Evolutionary conservation across 164 flowering plant genomes (phyloP).

Genomic region (Litsea cubeba): DNA sequence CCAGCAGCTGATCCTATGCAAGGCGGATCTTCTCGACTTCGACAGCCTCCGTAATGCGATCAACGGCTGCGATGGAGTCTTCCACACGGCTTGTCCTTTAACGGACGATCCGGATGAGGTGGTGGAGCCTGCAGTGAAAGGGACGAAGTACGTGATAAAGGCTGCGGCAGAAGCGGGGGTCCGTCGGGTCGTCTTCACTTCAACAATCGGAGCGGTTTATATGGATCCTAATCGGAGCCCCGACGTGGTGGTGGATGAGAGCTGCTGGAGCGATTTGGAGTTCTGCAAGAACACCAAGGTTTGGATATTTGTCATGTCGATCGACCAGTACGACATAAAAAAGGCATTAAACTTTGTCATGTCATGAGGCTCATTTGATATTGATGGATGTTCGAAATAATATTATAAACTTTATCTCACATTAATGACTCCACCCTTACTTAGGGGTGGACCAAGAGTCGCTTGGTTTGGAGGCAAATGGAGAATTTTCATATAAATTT

Average conservation of each 20-base stretch:
- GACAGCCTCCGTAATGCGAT: conserved; percentile 62
- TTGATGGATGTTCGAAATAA: no score
- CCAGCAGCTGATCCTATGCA: conserved; percentile 59
- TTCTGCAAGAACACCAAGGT: conserved; percentile 95
- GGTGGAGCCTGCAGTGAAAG: conserved; percentile 89
- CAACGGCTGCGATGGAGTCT: conserved; percentile 80
- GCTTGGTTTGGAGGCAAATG: no score
- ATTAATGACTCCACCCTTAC: no score
- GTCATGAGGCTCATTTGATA: no score
- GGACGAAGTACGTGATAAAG: conserved; percentile 67
- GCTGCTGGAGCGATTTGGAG: conserved; percentile 95
- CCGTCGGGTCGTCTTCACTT: conserved; percentile 79
- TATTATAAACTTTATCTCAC: no score
- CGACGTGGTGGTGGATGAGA: conserved; percentile 76
- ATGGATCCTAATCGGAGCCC: conserved; percentile 83
- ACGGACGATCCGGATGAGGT: conserved; percentile 90
- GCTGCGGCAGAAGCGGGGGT: conserved; percentile 80
- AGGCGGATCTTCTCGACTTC: conserved; percentile 75
- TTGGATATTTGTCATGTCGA: background rate
- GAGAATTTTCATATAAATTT: no score
- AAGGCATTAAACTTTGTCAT: no score
- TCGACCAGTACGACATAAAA: no score
- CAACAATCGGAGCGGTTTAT: conserved; percentile 84
- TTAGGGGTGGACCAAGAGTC: rapidly evolving
- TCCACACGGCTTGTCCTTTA: conserved; percentile 92